These are phyloP conservation scores for Apostasia shenzhenica DNA, from an alignment of 106 monocot genomes.

Conservation along the genomic window DNA sequence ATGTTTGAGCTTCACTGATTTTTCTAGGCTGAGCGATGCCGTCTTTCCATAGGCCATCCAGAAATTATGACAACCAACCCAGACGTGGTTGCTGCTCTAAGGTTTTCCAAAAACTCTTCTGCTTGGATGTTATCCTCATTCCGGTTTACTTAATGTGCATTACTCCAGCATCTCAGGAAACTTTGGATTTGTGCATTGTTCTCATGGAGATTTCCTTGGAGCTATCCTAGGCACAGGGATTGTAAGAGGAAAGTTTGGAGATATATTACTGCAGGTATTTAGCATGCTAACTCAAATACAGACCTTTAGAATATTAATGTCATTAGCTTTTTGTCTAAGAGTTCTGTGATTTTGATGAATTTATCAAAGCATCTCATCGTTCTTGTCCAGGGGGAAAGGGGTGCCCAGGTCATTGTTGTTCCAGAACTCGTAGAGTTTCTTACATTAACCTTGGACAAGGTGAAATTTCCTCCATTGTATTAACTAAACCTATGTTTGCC, in stretches of 20 bases:
- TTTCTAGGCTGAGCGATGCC: slow-evolving; percentile 80
- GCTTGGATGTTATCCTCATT: slow-evolving; percentile 1
- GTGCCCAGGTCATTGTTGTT: slow-evolving; percentile 86
- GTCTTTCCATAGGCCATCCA: slow-evolving; percentile 75
- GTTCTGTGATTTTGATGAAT: background rate
- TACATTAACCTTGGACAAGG: slow-evolving; percentile 62
- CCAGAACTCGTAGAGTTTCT: slow-evolving; percentile 88
- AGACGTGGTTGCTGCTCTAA: slow-evolving; percentile 77
- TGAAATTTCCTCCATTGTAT: slow-evolving; percentile 3
- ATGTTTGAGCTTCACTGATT: slow-evolving; percentile 4
- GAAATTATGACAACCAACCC: slow-evolving; percentile 52
- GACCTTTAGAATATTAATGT: background rate
- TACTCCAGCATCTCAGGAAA: slow-evolving; percentile 79
- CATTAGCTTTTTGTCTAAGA: background rate
- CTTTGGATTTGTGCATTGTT: slow-evolving; percentile 74
- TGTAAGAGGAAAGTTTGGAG: slow-evolving; percentile 83
- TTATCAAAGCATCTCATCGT: background rate
- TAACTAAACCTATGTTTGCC: background rate
- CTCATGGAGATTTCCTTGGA: slow-evolving; percentile 97
- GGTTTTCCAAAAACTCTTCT: slow-evolving; percentile 25
- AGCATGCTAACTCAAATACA: background rate
- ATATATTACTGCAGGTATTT: slow-evolving; percentile 86
- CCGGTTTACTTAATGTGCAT: slow-evolving; percentile 21
- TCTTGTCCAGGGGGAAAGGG: slow-evolving; percentile 67
- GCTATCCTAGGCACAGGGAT: slow-evolving; percentile 85